phyloP scores from a whole-genome alignment of 306 rosid genomes.

The Dalbergia cochinchinensis region DNA sequence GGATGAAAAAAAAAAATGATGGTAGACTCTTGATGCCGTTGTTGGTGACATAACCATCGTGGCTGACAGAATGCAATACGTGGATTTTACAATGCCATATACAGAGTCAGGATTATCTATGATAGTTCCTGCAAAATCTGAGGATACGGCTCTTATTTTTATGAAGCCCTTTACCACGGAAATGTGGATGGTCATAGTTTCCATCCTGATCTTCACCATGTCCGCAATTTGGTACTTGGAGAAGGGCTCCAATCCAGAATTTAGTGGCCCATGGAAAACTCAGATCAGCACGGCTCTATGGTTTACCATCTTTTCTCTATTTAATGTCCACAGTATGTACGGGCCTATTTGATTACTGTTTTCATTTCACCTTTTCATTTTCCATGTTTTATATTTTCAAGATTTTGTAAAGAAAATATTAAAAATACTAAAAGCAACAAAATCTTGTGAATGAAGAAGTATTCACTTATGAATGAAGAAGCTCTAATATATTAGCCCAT shows the following conservation, averaged over 20 bases:
- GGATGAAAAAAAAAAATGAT: neutral
- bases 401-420: too few species aligned
- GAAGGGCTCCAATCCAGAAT: neutral
- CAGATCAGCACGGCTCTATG: slow-evolving; percentile 1
- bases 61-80: slow-evolving; percentile 7
- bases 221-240: neutral
- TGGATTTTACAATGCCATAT: slow-evolving; percentile 14
- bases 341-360: too few species aligned
- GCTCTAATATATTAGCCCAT: neutral
- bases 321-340: neutral
- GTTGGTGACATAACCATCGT: slow-evolving; percentile 13
- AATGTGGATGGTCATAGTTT: slow-evolving; percentile 7
- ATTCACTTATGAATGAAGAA: neutral
- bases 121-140: slow-evolving; percentile 11
- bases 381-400: too few species aligned
- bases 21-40: neutral
- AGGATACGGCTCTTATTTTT: neutral
- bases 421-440: too few species aligned
- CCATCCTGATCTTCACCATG: slow-evolving; percentile 10
- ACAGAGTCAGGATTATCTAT: slow-evolving; percentile 6
- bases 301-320: neutral
- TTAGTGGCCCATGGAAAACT: neutral
- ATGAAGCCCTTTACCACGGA: slow-evolving; percentile 16
- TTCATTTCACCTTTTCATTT: too few species aligned
- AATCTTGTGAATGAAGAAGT: neutral